These are phyloP conservation scores for Dalbergia cochinchinensis DNA, from an alignment of 306 rosid genomes.

Conservation along the genomic window DNA sequence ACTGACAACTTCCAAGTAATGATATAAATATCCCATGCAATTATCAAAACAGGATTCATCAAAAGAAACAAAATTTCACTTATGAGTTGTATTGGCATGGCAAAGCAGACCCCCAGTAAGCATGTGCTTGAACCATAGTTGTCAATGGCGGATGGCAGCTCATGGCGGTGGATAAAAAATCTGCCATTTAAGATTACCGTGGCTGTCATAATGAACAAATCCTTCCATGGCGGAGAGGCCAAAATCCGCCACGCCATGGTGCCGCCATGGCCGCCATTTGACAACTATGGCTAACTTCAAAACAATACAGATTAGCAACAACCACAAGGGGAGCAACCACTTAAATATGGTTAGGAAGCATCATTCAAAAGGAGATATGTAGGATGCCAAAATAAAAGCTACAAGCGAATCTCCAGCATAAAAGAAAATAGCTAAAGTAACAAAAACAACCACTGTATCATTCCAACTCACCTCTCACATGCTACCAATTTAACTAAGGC, in stretches of 20 bases:
- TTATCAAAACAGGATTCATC: neutral
- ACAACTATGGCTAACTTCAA: neutral
- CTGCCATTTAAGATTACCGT: too few relatives aligned
- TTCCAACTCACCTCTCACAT: constrained; percentile 78
- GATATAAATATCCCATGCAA: neutral
- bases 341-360: constrained; percentile 20
- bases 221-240: too few relatives aligned
- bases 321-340: constrained; percentile 19
- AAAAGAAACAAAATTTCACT: constrained; percentile 10
- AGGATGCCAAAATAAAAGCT: neutral
- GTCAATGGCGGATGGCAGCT: too few relatives aligned
- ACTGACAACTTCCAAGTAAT: constrained; percentile 8
- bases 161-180: too few relatives aligned
- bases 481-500: constrained; percentile 90
- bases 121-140: neutral
- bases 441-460: constrained; percentile 28
- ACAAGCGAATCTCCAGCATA: neutral
- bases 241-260: too few relatives aligned
- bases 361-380: constrained; percentile 17
- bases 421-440: constrained; percentile 25
- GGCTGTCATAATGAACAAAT: too few relatives aligned
- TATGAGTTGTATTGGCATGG: constrained; percentile 21
- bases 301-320: neutral
- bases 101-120: constrained; percentile 1
- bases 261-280: too few relatives aligned